phyloP scores from a whole-genome alignment of 176 grass and related monocot species.

The Saccharum officinarum region DNA sequence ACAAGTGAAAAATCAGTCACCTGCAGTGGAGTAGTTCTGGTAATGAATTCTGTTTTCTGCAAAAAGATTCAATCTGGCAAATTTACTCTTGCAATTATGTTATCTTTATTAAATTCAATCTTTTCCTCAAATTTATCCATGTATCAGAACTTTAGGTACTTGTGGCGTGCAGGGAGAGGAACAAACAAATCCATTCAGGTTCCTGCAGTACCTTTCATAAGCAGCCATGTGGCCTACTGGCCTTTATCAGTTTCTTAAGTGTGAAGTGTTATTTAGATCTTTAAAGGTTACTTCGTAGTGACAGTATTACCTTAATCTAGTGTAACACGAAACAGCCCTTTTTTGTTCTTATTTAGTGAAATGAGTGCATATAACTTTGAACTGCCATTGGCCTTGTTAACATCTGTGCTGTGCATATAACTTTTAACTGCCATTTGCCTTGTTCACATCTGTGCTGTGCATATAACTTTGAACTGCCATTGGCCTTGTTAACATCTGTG shows the following conservation, averaged over 20 bases:
- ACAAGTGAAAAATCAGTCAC: too few species aligned
- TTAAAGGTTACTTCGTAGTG: background rate
- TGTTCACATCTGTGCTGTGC: constrained; percentile 29
- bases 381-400: constrained; percentile 17
- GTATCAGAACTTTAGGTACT: background rate
- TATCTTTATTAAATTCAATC: background rate
- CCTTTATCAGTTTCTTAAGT: constrained; percentile 10
- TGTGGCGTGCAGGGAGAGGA: background rate
- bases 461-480: background rate
- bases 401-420: constrained; percentile 1
- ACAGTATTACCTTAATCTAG: background rate
- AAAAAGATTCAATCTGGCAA: background rate
- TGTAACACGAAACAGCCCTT: background rate
- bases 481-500: constrained; percentile 26
- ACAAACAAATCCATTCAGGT: background rate
- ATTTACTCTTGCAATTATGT: background rate
- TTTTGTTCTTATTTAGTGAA: background rate
- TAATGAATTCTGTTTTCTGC: background rate
- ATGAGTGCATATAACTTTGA: constrained; percentile 3
- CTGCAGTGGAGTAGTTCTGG: too few species aligned
- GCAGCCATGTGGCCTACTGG: background rate
- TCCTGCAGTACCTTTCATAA: constrained; percentile 17
- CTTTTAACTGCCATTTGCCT: background rate
- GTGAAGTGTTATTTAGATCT: background rate
- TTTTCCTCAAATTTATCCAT: constrained; percentile 5